A percentile compares a stretch with the other conserved stretches of the same genome.
Conservation (phyloP, 352 stramenopile species). For the Phytophthora hibernalis region DNA sequence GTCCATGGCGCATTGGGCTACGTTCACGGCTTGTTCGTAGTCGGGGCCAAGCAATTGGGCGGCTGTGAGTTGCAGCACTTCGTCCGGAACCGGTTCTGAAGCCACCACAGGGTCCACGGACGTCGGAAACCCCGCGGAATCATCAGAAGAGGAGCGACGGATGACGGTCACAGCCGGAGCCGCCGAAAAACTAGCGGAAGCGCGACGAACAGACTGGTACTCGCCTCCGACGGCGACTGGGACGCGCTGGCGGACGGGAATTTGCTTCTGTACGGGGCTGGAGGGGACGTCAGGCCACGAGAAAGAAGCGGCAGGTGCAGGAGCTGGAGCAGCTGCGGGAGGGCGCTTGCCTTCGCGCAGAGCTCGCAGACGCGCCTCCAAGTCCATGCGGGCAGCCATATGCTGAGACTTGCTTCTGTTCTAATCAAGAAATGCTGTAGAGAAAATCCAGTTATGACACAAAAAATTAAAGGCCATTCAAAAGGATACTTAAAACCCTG, state of each 20-base stretch:
- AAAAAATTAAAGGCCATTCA: no score
- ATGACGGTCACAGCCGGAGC: constrained; percentile 25
- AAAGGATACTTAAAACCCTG: no score
- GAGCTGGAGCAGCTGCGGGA: constrained; percentile 1
- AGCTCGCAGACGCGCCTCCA: constrained; percentile 68
- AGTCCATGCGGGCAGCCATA: constrained; percentile 49
- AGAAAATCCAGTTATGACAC: constrained; percentile 18
- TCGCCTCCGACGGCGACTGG: constrained; percentile 7
- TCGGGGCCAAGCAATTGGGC: constrained; percentile 55
- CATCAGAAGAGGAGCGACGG: constrained; percentile 12
- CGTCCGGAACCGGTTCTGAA: constrained; percentile 6
- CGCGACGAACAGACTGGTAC: constrained; percentile 15
- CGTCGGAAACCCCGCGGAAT: constrained; percentile 9
- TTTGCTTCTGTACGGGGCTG: constrained; percentile 13
- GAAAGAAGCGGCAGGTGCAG: constrained; percentile 18
- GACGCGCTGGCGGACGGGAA: constrained; percentile 13
- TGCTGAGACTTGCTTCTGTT: constrained; percentile 8
- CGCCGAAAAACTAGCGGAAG: constrained; percentile 15
- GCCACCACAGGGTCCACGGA: constrained; percentile 1
- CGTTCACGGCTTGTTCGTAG: constrained; percentile 66
- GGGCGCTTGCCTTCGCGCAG: constrained; percentile 48
- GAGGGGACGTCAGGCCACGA: constrained; percentile 34
- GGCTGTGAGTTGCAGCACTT: constrained; percentile 40
- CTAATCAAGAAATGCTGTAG: not conserved
- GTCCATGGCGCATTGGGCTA: constrained; percentile 76